Evolutionary conservation across 192 early-diverging fungal genomes (phyloP), one percentile per base, ranked within the genome.

Genomic region (Backusella sp.): DNA sequence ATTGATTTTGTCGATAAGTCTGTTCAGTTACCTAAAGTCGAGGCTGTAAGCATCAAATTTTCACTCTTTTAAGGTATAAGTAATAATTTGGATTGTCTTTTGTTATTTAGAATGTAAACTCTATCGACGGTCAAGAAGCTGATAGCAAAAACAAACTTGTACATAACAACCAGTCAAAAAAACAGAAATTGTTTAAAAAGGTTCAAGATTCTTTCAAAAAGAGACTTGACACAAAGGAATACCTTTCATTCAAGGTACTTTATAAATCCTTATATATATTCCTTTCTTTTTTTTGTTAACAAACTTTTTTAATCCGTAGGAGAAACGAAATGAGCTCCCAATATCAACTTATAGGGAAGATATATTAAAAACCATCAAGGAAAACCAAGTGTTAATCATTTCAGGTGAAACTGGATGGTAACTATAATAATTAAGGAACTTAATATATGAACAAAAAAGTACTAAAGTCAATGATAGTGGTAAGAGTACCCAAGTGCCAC

Each of bases 401-500:
- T 94, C 89, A 44, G 94, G 94, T n/a, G 94, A 92, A 76, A 95
- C 94, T 4, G 93, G 93, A 81, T 87, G 84, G 78, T 89, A 84
- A 53, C 82, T 81, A 66, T 79, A 79, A 21, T 82, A 6, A 83
- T 84, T 32, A 39, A 69, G 41, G 3, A 65, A 59, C 59, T 46
- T 28, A 15, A n/a, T 23, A 26, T 35, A 1, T 70, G 0, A 66
- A 32, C 8, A 11, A 17, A 59, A 49, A 15, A 3, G 17, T 59
- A 28, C 37, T 59, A 66, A 34, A 32, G 21, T 19, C n/a, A 59
- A 14, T 32, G 15, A 35, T 39, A 78, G 87, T 69, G 88, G 89
- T 74, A 93, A 91, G 80, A 90, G 88, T 77, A 95, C 94, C 14
- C 94, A 95, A 79, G 87, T 94, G 35, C 94, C 94, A 5, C 94